Evolutionary conservation across 2,329 filamentous ascomycete species (phyloP).

Genomic region (Colletotrichum scovillei): DNA sequence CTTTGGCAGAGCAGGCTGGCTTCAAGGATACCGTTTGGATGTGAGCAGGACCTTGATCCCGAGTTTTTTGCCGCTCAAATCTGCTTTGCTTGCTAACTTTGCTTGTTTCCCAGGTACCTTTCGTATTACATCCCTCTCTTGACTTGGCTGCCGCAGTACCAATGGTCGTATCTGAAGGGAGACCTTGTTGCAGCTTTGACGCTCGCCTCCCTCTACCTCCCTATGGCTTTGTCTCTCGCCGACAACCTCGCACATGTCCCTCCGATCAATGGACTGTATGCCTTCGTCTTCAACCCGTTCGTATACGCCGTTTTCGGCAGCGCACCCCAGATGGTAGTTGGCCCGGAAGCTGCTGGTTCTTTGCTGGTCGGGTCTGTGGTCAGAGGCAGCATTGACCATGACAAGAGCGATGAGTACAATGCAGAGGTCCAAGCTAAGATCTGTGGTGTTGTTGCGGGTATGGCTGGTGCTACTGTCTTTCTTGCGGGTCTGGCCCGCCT

Average conservation of each 20-base stretch:
- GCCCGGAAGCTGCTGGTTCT: conserved; percentile 93
- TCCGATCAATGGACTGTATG: conserved; percentile 92
- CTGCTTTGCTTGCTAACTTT: not conserved
- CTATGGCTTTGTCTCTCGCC: conserved; percentile 94
- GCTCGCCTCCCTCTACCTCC: conserved; percentile 98
- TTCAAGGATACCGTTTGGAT: conserved; percentile 79
- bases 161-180: conserved; percentile 82
- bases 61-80: conserved; percentile 41
- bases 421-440: conserved; percentile 82
- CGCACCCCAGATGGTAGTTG: conserved; percentile 92
- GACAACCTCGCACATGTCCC: conserved; percentile 93
- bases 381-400: conserved; percentile 78
- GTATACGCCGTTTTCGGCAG: conserved; percentile 93
- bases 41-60: conserved; percentile 54
- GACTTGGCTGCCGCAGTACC: conserved; percentile 91
- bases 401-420: conserved; percentile 72
- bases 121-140: conserved; percentile 93
- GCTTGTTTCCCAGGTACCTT: conserved; percentile 72
- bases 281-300: conserved; percentile 92
- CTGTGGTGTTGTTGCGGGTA: conserved; percentile 87
- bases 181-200: conserved; percentile 91
- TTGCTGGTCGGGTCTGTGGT: conserved; percentile 90
- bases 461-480: conserved; percentile 91
- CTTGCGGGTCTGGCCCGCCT: conserved; percentile 85
- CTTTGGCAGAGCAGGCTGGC: conserved; percentile 78